phyloP scores from a whole-genome alignment of 345 rosid species.

The Capsella bursapastoris region DNA sequence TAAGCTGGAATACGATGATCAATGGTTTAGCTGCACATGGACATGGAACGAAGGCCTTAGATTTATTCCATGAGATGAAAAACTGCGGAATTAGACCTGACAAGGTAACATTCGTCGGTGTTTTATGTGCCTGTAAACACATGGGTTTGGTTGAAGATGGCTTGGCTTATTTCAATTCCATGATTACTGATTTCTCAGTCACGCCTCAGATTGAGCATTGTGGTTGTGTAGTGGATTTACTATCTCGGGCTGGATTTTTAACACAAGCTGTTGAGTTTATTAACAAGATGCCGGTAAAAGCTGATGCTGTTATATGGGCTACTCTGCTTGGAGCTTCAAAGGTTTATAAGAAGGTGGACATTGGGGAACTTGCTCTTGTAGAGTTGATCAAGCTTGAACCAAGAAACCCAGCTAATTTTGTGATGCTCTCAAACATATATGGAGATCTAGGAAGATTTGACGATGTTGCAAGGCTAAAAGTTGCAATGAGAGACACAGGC shows the following conservation, averaged over 20 bases:
- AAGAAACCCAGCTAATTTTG: constrained; percentile 72
- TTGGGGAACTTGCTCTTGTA: constrained; percentile 72
- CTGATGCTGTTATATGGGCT: constrained; percentile 88
- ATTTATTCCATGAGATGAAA: constrained; percentile 65
- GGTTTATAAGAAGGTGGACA: constrained; percentile 68
- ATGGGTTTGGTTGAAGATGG: constrained; percentile 79
- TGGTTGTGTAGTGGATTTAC: constrained; percentile 85
- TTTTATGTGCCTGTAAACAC: constrained; percentile 75
- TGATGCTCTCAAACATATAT: constrained; percentile 75
- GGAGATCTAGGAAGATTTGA: constrained; percentile 73
- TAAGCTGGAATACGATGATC: constrained; percentile 82
- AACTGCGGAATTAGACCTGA: constrained; percentile 60
- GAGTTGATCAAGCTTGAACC: constrained; percentile 70
- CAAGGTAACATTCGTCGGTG: constrained; percentile 71
- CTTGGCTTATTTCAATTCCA: constrained; percentile 64
- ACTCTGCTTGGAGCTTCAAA: constrained; percentile 78
- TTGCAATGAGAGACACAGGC: constrained; percentile 84
- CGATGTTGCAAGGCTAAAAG: constrained; percentile 73
- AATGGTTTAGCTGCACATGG: constrained; percentile 78
- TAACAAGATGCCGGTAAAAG: constrained; percentile 63
- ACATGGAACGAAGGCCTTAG: constrained; percentile 65
- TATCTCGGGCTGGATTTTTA: constrained; percentile 75
- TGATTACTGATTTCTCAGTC: constrained; percentile 63
- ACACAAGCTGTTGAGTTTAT: constrained; percentile 74
- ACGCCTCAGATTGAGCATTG: constrained; percentile 82